Conservation (phyloP, 192 early-diverging fungal species). For the Chytriomyces confervae region DNA sequence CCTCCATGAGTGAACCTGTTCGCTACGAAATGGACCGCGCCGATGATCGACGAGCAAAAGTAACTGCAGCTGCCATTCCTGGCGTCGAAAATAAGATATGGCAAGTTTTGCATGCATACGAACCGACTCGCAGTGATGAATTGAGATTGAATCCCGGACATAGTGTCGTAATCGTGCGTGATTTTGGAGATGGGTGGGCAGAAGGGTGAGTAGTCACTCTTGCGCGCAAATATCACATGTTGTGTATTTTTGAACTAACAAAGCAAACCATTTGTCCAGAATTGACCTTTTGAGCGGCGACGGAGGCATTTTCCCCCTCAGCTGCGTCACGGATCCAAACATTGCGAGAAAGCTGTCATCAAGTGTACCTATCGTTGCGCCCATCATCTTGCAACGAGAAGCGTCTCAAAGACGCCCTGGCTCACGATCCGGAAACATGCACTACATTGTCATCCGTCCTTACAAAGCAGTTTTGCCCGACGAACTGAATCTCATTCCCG, state of each 20-base stretch:
- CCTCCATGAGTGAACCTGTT: too few species aligned
- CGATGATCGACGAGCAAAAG: too few species aligned
- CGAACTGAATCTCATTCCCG: conserved; percentile 37
- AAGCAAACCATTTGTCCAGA: not conserved
- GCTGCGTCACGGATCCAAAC: conserved; percentile 37
- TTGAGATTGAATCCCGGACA: conserved; percentile 31
- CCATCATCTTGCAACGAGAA: not conserved
- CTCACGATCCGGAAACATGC: not conserved
- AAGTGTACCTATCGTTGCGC: not conserved
- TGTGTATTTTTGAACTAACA: not conserved
- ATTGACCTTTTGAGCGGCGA: conserved; percentile 21
- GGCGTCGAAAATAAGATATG: not conserved
- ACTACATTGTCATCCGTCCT: conserved; percentile 30
- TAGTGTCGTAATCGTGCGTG: conserved; percentile 37
- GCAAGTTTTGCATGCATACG: conserved; percentile 36
- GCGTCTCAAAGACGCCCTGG: not conserved
- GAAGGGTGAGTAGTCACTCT: conserved; percentile 17
- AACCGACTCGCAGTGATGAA: conserved; percentile 38
- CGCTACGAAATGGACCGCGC: too few species aligned
- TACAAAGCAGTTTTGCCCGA: conserved; percentile 42
- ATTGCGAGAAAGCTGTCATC: not conserved
- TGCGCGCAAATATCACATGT: not conserved
- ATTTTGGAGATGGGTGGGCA: conserved; percentile 48
- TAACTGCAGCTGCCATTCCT: too few species aligned
- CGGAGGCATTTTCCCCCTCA: conserved; percentile 46